phyloP scores from a whole-genome alignment of 257 asterid genomes.

The Prunella vulgaris region DNA sequence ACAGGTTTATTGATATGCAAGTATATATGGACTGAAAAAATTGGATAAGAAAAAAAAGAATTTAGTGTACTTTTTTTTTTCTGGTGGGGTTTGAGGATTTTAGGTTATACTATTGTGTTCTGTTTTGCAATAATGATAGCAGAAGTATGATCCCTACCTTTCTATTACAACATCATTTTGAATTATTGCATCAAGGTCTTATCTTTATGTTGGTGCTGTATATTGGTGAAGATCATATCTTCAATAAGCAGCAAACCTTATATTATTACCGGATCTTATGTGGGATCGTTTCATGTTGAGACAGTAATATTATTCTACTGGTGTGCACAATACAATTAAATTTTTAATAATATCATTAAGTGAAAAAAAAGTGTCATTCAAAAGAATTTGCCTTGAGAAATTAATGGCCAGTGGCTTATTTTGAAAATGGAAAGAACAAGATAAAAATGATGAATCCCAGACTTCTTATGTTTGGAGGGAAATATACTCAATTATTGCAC shows the following conservation, averaged over 20 bases:
- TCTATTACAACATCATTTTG: slow-evolving; percentile 17
- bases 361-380: too few relatives aligned
- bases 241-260: slow-evolving; percentile 32
- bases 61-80: neutral
- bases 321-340: too few relatives aligned
- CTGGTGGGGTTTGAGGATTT: slow-evolving; percentile 29
- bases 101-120: slow-evolving; percentile 30
- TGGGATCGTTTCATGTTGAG: neutral
- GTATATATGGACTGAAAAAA: neutral
- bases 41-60: neutral
- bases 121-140: slow-evolving; percentile 22
- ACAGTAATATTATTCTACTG: neutral
- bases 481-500: slow-evolving; percentile 20
- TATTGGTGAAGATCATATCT: slow-evolving; percentile 19
- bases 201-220: slow-evolving; percentile 14
- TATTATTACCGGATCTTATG: neutral
- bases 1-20: neutral
- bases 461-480: slow-evolving; percentile 24
- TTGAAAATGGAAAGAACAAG: slow-evolving; percentile 5
- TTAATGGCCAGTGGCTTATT: slow-evolving; percentile 7
- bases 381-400: too few relatives aligned
- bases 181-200: slow-evolving; percentile 17
- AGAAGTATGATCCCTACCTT: slow-evolving; percentile 14
- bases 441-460: slow-evolving; percentile 2
- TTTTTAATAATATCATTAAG: too few relatives aligned